Conservation (phyloP, 2,329 filamentous ascomycete genomes). For the Blastomyces emzantsi region DNA sequence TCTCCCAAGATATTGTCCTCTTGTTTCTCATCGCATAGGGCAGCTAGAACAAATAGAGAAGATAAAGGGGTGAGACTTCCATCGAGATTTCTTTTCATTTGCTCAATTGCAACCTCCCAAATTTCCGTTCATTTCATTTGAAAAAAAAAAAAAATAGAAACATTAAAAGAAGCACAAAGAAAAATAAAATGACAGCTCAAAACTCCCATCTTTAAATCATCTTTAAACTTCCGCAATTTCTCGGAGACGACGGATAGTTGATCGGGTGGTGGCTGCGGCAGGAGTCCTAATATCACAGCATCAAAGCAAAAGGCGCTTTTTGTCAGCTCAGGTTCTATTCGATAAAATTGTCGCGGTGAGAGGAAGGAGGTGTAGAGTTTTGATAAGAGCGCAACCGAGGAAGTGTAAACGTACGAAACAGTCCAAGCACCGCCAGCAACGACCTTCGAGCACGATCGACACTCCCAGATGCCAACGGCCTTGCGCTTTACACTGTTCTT, state of each 20-base stretch:
- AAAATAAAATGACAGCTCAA: slow-evolving; percentile 6
- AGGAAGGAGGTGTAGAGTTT: slow-evolving; percentile 6
- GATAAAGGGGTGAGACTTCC: neutral
- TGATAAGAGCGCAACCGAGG: neutral
- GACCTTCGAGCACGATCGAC: slow-evolving; percentile 90
- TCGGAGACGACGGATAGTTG: slow-evolving; percentile 91
- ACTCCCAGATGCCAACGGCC: slow-evolving; percentile 94
- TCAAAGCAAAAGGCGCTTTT: neutral
- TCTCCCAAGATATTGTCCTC: neutral
- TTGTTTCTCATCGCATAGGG: neutral
- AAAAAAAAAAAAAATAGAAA: slow-evolving; percentile 14
- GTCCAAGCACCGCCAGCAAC: slow-evolving; percentile 90
- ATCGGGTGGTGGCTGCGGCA: slow-evolving; percentile 87
- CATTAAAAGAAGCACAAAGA: slow-evolving; percentile 9
- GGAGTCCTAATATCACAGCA: slow-evolving; percentile 56
- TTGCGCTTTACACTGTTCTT: slow-evolving; percentile 90
- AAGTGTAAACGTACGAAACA: slow-evolving; percentile 69
- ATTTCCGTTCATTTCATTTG: slow-evolving; percentile 14
- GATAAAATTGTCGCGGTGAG: neutral
- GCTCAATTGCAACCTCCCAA: slow-evolving; percentile 11
- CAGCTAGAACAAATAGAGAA: neutral
- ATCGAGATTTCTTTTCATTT: slow-evolving; percentile 3
- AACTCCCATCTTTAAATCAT: slow-evolving; percentile 22
- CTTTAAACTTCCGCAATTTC: slow-evolving; percentile 91
- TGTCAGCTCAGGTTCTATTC: slow-evolving; percentile 20